phyloP scores from a whole-genome alignment of 78 protist species.

The Polysphondylium violaceum region DNA sequence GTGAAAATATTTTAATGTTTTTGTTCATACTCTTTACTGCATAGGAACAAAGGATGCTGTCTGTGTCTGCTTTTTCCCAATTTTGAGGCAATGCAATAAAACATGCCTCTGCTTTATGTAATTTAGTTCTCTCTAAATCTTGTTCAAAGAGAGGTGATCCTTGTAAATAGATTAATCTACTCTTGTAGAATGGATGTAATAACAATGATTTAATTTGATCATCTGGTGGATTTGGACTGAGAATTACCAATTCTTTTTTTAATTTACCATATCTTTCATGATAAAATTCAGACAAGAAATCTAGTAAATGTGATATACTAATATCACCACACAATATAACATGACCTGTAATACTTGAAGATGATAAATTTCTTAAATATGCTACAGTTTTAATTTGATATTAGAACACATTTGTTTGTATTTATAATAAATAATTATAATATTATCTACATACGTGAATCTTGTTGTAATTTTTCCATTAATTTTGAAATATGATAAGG shows the following conservation, averaged over 20 bases:
- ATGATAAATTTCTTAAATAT: constrained; percentile 68
- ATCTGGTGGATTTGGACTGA: constrained; percentile 71
- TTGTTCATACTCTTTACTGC: constrained; percentile 65
- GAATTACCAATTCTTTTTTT: constrained; percentile 50
- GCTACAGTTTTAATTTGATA: constrained; percentile 9
- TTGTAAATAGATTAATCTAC: constrained; percentile 49
- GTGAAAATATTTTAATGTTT: constrained; percentile 56
- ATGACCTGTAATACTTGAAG: constrained; percentile 70
- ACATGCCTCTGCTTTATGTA: constrained; percentile 59
- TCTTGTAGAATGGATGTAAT: constrained; percentile 73
- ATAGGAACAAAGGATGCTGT: constrained; percentile 60
- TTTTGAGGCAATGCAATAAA: constrained; percentile 33
- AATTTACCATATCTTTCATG: constrained; percentile 70
- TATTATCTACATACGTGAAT: constrained; percentile 47
- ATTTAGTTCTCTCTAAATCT: constrained; percentile 57
- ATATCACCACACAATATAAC: constrained; percentile 72
- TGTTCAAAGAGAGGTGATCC: constrained; percentile 76
- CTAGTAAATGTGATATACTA: constrained; percentile 61
- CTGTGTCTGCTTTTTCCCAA: constrained; percentile 62
- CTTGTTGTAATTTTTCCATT: constrained; percentile 82
- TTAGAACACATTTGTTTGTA: background rate
- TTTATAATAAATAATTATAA: background rate
- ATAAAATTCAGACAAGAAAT: constrained; percentile 59
- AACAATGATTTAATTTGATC: constrained; percentile 54
- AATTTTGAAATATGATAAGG: constrained; percentile 71